These are phyloP conservation scores for Cenococcum geophilum DNA, from an alignment of 495 filamentous ascomycete genomes.

Conservation along the genomic window DNA sequence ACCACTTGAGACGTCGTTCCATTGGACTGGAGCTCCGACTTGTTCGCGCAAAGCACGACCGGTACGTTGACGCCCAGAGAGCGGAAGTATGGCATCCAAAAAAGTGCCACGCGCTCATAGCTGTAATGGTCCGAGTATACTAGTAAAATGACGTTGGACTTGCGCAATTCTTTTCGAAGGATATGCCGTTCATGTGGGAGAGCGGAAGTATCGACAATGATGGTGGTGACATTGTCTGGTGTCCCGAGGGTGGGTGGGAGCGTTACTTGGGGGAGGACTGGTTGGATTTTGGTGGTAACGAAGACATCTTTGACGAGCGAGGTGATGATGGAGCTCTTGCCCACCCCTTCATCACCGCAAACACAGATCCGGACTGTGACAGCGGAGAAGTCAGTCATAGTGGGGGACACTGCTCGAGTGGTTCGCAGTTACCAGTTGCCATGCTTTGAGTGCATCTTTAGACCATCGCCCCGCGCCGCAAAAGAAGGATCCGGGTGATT, in stretches of 20 bases:
- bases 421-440: constrained; percentile 22
- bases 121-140: constrained; percentile 98
- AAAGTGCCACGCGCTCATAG: constrained; percentile 93
- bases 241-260: constrained; percentile 83
- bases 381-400: neutral
- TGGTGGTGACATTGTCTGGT: constrained; percentile 90
- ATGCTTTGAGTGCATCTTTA: constrained; percentile 22
- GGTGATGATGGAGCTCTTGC: constrained; percentile 65
- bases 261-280: constrained; percentile 87
- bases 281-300: constrained; percentile 86
- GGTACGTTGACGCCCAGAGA: constrained; percentile 96
- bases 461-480: neutral
- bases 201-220: constrained; percentile 93
- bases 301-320: constrained; percentile 91
- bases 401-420: neutral
- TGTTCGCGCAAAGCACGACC: constrained; percentile 94
- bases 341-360: constrained; percentile 81
- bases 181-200: constrained; percentile 86
- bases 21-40: constrained; percentile 71
- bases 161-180: constrained; percentile 86
- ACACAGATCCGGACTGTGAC: constrained; percentile 81
- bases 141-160: constrained; percentile 93
- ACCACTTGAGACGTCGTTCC: constrained; percentile 72
- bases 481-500: neutral
- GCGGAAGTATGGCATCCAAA: constrained; percentile 96